phyloP scores from a whole-genome alignment of 768 basidiomycete species.

The Boletellus emodensis region DNA sequence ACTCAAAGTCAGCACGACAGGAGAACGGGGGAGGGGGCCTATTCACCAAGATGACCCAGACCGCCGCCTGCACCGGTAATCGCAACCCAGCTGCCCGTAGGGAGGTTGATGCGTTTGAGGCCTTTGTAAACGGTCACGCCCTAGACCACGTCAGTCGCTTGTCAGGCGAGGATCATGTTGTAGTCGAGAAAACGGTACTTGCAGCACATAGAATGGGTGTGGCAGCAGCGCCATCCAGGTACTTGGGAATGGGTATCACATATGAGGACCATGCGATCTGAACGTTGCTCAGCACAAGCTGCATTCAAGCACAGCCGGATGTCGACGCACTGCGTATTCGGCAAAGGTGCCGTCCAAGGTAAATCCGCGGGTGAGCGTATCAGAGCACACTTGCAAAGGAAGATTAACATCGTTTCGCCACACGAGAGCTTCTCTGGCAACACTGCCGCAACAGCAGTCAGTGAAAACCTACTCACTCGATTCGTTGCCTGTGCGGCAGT shows the following conservation, averaged over 20 bases:
- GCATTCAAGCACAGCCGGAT: no score
- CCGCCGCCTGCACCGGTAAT: conserved; percentile 41
- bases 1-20: background rate
- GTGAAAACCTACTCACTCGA: conserved; percentile 16
- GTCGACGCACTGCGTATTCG: conserved; percentile 33
- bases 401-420: background rate
- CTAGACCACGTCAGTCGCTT: background rate
- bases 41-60: conserved; percentile 39
- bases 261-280: conserved; percentile 35
- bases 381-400: conserved; percentile 10
- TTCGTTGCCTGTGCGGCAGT: conserved; percentile 38
- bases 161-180: background rate
- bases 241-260: conserved; percentile 44
- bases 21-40: background rate
- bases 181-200: background rate
- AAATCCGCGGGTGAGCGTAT: conserved; percentile 28
- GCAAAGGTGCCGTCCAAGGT: conserved; percentile 43
- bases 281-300: conserved; percentile 1
- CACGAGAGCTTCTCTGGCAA: no score
- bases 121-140: conserved; percentile 47
- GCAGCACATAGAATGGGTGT: conserved; percentile 44
- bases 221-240: conserved; percentile 37
- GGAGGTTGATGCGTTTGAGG: conserved; percentile 34
- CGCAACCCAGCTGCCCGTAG: conserved; percentile 38
- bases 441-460: background rate